Conservation (phyloP, 257 asterid genomes). For the Salvia rosmarinus region DNA sequence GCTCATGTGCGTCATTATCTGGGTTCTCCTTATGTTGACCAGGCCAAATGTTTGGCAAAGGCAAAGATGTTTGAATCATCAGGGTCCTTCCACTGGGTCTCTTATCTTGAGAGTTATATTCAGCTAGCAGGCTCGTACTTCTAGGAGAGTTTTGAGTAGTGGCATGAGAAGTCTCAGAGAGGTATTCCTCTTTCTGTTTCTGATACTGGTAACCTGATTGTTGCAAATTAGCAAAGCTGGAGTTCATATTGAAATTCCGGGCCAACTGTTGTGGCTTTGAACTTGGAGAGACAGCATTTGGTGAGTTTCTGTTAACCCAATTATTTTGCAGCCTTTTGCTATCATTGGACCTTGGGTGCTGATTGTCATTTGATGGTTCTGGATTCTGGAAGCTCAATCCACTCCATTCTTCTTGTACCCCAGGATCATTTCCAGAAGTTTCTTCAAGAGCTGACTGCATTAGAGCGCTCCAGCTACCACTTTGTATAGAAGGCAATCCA, state of each 20-base stretch:
- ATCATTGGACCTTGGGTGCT: slow-evolving; percentile 37
- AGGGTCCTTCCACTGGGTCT: slow-evolving; percentile 37
- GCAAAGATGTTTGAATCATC: slow-evolving; percentile 38
- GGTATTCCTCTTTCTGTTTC: slow-evolving; percentile 47
- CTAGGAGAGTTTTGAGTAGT: slow-evolving; percentile 44
- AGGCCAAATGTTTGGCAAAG: slow-evolving; percentile 43
- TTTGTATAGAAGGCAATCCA: slow-evolving; percentile 44
- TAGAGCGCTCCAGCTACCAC: slow-evolving; percentile 88
- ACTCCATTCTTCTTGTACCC: slow-evolving; percentile 78
- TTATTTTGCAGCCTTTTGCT: slow-evolving; percentile 45
- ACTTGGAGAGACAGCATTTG: slow-evolving; percentile 48
- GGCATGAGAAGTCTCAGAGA: slow-evolving; percentile 44
- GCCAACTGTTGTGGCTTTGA: slow-evolving; percentile 41
- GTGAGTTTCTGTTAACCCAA: slow-evolving; percentile 60
- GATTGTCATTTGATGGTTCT: slow-evolving; percentile 54
- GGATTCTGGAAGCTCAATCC: slow-evolving; percentile 69
- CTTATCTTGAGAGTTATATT: slow-evolving; percentile 44
- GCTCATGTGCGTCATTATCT: slow-evolving; percentile 26
- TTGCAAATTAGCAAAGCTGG: slow-evolving; percentile 43
- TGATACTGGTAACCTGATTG: slow-evolving; percentile 42
- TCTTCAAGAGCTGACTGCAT: slow-evolving; percentile 84
- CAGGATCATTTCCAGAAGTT: slow-evolving; percentile 66
- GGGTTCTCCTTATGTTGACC: slow-evolving; percentile 36
- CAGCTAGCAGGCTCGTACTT: slow-evolving; percentile 39
- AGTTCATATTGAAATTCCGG: slow-evolving; percentile 38